These are phyloP conservation scores for Penstemon eatonii DNA, from an alignment of 257 asterid genomes.

Conservation along the genomic window DNA sequence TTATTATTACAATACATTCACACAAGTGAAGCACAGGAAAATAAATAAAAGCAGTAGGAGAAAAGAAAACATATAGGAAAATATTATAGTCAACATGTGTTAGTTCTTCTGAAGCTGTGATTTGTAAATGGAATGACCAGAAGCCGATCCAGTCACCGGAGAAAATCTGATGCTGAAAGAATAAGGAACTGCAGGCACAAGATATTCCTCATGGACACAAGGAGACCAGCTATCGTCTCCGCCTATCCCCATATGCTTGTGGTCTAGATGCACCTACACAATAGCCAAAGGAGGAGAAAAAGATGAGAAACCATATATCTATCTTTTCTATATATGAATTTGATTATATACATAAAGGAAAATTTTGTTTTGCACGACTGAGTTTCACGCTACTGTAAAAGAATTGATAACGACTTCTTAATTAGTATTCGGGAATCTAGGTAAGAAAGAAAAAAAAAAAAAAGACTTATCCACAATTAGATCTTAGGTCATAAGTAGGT, in stretches of 20 bases:
- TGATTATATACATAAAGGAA: too few species aligned
- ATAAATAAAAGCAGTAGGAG: neutral
- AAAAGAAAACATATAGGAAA: neutral
- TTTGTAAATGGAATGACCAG: slow-evolving; percentile 53
- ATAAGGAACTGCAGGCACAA: slow-evolving; percentile 73
- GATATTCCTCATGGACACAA: slow-evolving; percentile 71
- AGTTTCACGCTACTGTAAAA: too few species aligned
- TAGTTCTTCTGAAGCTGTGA: slow-evolving; percentile 44
- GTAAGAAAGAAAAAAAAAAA: too few species aligned
- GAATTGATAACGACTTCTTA: too few species aligned
- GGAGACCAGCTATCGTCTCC: slow-evolving; percentile 99
- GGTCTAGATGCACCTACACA: slow-evolving; percentile 92
- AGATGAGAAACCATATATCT: too few species aligned
- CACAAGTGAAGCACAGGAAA: neutral
- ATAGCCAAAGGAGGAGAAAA: neutral
- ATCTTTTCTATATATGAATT: too few species aligned
- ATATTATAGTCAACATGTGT: neutral
- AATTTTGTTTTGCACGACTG: too few species aligned
- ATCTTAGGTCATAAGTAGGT: too few species aligned
- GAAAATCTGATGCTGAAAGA: slow-evolving; percentile 70
- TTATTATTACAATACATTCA: neutral
- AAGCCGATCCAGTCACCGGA: slow-evolving; percentile 49
- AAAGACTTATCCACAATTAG: too few species aligned
- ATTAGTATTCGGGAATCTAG: too few species aligned
- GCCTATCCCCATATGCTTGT: slow-evolving; percentile 90